These are phyloP conservation scores for Penicillium sp. DNA, from an alignment of 2,329 filamentous ascomycete species.

Conservation along the genomic window DNA sequence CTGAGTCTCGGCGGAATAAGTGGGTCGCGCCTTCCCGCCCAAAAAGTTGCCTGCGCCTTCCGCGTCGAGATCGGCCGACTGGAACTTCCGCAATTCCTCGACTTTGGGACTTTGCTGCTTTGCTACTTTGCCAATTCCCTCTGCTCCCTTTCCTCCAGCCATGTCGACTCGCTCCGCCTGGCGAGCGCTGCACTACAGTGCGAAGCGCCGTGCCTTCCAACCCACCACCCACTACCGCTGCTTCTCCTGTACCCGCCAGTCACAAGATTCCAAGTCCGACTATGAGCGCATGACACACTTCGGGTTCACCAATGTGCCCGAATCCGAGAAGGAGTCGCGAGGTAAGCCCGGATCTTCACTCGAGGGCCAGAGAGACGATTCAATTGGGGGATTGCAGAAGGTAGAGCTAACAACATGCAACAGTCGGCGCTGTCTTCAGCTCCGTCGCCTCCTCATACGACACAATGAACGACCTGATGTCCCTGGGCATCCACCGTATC, in stretches of 20 bases:
- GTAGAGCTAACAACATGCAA: slow-evolving; percentile 15
- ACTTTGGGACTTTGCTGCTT: background rate
- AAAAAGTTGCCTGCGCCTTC: slow-evolving; percentile 25
- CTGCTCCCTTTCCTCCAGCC: slow-evolving; percentile 4
- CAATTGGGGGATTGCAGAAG: background rate
- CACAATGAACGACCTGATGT: slow-evolving; percentile 99
- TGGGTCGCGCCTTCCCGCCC: slow-evolving; percentile 17
- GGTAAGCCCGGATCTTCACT: slow-evolving; percentile 48
- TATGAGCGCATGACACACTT: slow-evolving; percentile 78
- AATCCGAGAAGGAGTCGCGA: slow-evolving; percentile 74
- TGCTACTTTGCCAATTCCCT: slow-evolving; percentile 11
- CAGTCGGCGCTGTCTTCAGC: slow-evolving; percentile 87
- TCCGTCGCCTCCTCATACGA: slow-evolving; percentile 95
- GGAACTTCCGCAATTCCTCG: background rate
- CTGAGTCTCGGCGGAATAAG: slow-evolving; percentile 8
- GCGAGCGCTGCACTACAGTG: slow-evolving; percentile 41
- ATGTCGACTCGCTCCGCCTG: slow-evolving; percentile 43
- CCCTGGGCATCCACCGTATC: slow-evolving; percentile 90
- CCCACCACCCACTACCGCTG: slow-evolving; percentile 48
- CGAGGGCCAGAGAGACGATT: background rate
- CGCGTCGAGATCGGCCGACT: background rate
- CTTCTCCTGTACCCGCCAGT: slow-evolving; percentile 55
- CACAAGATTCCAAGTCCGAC: slow-evolving; percentile 44
- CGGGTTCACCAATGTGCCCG: slow-evolving; percentile 82
- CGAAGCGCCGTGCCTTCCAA: slow-evolving; percentile 34